Percentiles rank a stretch among this genome's conserved stretches.
Conservation (phyloP, 768 basidiomycete species). For the Phaffia tasmanica region DNA sequence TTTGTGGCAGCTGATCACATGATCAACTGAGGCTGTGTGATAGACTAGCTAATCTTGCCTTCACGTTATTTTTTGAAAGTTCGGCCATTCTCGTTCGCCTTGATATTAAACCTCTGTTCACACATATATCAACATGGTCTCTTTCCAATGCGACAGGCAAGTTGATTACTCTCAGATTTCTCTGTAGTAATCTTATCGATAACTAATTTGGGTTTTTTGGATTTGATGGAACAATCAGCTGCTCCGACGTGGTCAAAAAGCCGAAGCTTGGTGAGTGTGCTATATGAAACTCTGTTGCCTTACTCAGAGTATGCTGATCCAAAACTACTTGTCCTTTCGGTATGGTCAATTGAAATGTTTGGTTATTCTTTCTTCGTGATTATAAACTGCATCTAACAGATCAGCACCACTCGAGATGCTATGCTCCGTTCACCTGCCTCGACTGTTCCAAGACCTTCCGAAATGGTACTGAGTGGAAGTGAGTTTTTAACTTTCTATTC, state of each 20-base stretch:
- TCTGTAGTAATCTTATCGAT: not conserved
- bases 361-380: not conserved
- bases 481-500: not conserved
- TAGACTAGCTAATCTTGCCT: too few species aligned
- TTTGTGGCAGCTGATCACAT: too few species aligned
- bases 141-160: conserved; percentile 22
- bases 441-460: conserved; percentile 26
- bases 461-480: conserved; percentile 17
- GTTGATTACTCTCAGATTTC: not conserved
- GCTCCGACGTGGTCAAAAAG: conserved; percentile 24
- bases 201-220: not conserved
- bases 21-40: too few species aligned
- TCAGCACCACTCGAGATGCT: conserved; percentile 22
- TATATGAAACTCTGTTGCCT: not conserved
- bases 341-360: not conserved
- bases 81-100: too few species aligned
- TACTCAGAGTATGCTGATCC: not conserved
- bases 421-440: conserved; percentile 24
- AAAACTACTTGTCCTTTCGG: not conserved
- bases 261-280: conserved; percentile 16
- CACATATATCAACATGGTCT: conserved; percentile 11
- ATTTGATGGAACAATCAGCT: not conserved
- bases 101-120: not conserved
- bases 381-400: conserved; percentile 4
- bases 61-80: too few species aligned